A percentile compares a stretch with the other conserved stretches of the same genome.
These are phyloP conservation scores for Darksidea phi DNA, from an alignment of 495 filamentous ascomycete genomes.

Conservation along the genomic window DNA sequence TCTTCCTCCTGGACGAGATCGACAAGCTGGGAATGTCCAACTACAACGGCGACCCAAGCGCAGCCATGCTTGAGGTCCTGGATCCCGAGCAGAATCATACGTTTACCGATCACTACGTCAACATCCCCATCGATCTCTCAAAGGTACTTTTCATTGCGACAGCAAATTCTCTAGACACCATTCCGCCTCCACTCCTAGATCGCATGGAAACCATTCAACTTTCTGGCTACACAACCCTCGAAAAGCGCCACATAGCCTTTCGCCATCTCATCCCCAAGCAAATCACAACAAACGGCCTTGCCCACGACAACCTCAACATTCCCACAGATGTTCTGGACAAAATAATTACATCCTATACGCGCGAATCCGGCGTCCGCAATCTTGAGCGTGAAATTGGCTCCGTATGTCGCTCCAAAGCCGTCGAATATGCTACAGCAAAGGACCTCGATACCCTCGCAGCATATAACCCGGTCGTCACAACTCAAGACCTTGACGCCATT, in stretches of 20 bases:
- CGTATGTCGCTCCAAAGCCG: slow-evolving; percentile 92
- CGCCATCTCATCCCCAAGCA: slow-evolving; percentile 95
- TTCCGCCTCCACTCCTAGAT: slow-evolving; percentile 90
- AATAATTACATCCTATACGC: slow-evolving; percentile 92
- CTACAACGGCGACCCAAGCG: slow-evolving; percentile 93
- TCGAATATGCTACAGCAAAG: slow-evolving; percentile 86
- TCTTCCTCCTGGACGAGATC: slow-evolving; percentile 96
- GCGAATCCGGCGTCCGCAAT: slow-evolving; percentile 96
- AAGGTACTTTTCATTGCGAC: slow-evolving; percentile 99
- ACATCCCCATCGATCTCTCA: slow-evolving; percentile 91
- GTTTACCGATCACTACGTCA: slow-evolving; percentile 96
- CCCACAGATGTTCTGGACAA: slow-evolving; percentile 84
- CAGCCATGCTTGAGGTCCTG: slow-evolving; percentile 98
- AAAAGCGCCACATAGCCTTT: slow-evolving; percentile 94
- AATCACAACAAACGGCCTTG: slow-evolving; percentile 75
- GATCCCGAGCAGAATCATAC: slow-evolving; percentile 97
- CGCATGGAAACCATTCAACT: slow-evolving; percentile 94
- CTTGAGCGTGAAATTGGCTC: slow-evolving; percentile 93
- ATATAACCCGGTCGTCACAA: slow-evolving; percentile 71
- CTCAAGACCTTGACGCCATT: slow-evolving; percentile 83
- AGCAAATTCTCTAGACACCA: slow-evolving; percentile 92
- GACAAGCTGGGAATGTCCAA: slow-evolving; percentile 94
- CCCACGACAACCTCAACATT: slow-evolving; percentile 68
- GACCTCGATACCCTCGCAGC: slow-evolving; percentile 66
- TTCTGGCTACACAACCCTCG: slow-evolving; percentile 94